Conservation (phyloP, 2,329 filamentous ascomycete species). For the Neocucurbitaria cava region DNA sequence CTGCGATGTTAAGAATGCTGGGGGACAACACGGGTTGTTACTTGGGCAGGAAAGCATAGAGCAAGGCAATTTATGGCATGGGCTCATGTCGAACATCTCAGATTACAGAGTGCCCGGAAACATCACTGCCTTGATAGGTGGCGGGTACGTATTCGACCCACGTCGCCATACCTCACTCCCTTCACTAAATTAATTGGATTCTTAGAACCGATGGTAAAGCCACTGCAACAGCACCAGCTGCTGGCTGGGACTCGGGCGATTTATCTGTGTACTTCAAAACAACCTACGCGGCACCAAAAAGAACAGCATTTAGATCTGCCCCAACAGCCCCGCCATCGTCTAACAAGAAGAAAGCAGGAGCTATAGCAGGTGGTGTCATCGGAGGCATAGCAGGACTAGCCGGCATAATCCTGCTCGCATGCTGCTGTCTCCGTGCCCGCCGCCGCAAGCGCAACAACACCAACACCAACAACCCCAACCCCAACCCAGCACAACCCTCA, state of each 20-base stretch:
- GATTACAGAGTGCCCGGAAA: constrained; percentile 53
- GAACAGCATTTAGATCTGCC: constrained; percentile 58
- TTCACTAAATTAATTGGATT: constrained; percentile 16
- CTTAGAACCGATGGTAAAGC: constrained; percentile 55
- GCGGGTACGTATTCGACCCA: constrained; percentile 16
- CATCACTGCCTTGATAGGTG: constrained; percentile 55
- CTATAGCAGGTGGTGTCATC: constrained; percentile 45
- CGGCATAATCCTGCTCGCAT: constrained; percentile 22
- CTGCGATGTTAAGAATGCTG: constrained; percentile 61
- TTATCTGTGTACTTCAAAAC: constrained; percentile 60
- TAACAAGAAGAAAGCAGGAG: constrained; percentile 24
- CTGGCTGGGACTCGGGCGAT: constrained; percentile 57
- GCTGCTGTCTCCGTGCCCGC: constrained; percentile 28
- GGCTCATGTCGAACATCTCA: constrained; percentile 14
- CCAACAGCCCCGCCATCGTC: constrained; percentile 11
- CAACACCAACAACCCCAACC: no score
- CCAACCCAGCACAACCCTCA: no score
- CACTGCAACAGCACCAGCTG: constrained; percentile 56
- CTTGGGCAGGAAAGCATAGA: constrained; percentile 53
- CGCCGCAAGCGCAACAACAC: constrained; percentile 19
- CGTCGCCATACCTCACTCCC: neutral
- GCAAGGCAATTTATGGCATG: constrained; percentile 35
- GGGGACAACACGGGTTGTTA: constrained; percentile 62
- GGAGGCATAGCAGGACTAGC: constrained; percentile 38
- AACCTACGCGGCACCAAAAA: constrained; percentile 51